These are phyloP conservation scores for Infundibulicybe gibba DNA, from an alignment of 768 basidiomycete species.

Conservation along the genomic window DNA sequence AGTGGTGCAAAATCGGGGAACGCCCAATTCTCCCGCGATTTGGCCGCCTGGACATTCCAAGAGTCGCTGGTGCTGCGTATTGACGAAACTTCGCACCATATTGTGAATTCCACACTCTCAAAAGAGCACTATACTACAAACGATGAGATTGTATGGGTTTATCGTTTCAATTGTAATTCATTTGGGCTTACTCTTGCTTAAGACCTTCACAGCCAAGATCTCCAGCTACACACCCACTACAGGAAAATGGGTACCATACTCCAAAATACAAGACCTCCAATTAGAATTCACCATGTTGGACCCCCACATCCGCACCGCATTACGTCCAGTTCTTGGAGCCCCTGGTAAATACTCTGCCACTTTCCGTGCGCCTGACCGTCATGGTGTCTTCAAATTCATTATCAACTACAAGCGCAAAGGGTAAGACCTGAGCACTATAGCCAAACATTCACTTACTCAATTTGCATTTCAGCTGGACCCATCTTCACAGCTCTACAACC, in stretches of 20 bases:
- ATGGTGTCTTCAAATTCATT: constrained; percentile 98
- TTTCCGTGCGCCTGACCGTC: constrained; percentile 91
- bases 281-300: constrained; percentile 99
- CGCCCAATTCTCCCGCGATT: constrained; percentile 63
- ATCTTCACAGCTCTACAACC: constrained; percentile 66
- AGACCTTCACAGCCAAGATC: constrained; percentile 76
- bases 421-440: constrained; percentile 34
- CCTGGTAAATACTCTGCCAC: constrained; percentile 75
- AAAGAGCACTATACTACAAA: constrained; percentile 80
- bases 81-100: constrained; percentile 70
- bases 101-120: constrained; percentile 57
- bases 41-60: constrained; percentile 90
- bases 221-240: constrained; percentile 60
- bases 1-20: constrained; percentile 74
- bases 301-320: constrained; percentile 84
- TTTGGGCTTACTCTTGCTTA: constrained; percentile 3
- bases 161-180: background rate
- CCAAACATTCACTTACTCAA: constrained; percentile 2
- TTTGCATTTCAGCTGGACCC: constrained; percentile 54
- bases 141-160: constrained; percentile 65
- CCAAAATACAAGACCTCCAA: constrained; percentile 75
- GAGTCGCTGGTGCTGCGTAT: constrained; percentile 80
- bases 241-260: constrained; percentile 68
- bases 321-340: constrained; percentile 51
- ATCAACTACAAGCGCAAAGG: constrained; percentile 88